phyloP scores from a whole-genome alignment of 2,329 filamentous ascomycete genomes.

The Pseudogymnoascus sp. region DNA sequence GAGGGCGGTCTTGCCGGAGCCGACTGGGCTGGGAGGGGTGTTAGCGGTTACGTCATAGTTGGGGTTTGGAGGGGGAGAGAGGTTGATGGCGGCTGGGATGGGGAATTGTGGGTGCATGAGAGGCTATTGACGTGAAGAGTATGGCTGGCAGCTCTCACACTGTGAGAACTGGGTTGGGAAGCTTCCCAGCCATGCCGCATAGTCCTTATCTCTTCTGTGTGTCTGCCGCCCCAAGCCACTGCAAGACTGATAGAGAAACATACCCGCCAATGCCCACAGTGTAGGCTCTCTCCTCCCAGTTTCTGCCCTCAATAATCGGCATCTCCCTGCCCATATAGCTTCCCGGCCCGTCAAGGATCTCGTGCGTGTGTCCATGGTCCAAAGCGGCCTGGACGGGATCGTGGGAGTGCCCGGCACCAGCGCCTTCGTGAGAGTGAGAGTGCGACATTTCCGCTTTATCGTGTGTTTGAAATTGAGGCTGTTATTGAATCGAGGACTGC shows the following conservation, averaged over 20 bases:
- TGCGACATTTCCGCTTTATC: constrained; percentile 23
- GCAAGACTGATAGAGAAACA: constrained; percentile 12
- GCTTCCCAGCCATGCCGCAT: background rate
- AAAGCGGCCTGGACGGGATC: constrained; percentile 42
- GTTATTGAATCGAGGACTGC: background rate
- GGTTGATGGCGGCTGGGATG: background rate
- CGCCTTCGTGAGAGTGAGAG: constrained; percentile 49
- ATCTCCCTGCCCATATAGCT: constrained; percentile 85
- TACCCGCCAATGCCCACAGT: constrained; percentile 98
- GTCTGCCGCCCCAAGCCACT: background rate
- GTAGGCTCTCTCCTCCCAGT: constrained; percentile 85
- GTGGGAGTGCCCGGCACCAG: constrained; percentile 44
- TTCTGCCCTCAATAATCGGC: constrained; percentile 80
- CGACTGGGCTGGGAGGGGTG: constrained; percentile 62
- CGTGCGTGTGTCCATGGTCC: constrained; percentile 90
- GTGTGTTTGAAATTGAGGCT: background rate
- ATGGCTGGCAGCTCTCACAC: background rate
- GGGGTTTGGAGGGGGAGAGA: background rate
- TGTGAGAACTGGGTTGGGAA: background rate
- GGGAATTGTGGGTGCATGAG: background rate
- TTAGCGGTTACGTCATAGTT: background rate
- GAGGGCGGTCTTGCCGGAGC: constrained; percentile 92
- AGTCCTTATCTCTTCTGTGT: background rate
- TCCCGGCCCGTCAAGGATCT: constrained; percentile 88
- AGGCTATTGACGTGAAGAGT: background rate